These are phyloP conservation scores for Botrytis cinerea DNA, from an alignment of 2,329 filamentous ascomycete species.

Conservation along the genomic window DNA sequence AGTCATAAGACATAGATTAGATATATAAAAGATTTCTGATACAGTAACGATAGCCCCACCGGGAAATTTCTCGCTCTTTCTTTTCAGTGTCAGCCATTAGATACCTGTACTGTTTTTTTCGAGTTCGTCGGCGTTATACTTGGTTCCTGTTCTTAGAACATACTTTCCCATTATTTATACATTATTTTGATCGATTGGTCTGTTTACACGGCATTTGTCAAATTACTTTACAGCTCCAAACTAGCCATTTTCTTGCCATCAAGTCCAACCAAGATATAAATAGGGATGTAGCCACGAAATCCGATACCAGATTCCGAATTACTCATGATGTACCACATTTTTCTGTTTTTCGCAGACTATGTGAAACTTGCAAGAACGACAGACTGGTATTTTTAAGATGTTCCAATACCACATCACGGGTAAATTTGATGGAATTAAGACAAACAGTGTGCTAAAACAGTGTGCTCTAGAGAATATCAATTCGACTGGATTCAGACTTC, in stretches of 20 bases:
- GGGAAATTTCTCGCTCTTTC: neutral
- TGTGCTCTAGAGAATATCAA: neutral
- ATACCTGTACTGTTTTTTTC: neutral
- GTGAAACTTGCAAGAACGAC: neutral
- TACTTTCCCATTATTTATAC: neutral
- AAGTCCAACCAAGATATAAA: too few species aligned
- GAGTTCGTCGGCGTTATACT: neutral
- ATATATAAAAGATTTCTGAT: neutral
- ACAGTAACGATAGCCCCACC: conserved; percentile 11
- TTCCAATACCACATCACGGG: neutral
- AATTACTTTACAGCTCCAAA: neutral
- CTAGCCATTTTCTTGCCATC: too few species aligned
- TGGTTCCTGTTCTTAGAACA: neutral
- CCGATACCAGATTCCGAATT: too few species aligned
- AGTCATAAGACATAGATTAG: neutral
- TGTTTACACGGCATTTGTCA: neutral
- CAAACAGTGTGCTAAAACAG: neutral
- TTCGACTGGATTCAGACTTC: neutral
- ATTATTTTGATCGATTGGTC: neutral
- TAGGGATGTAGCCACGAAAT: too few species aligned
- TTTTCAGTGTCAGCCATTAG: neutral
- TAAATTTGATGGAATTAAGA: neutral
- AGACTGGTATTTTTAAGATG: neutral
- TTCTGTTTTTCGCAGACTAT: too few species aligned
- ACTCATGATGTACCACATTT: too few species aligned